phyloP scores from a whole-genome alignment of 331 rosid species.

The Telfairia occidentalis region DNA sequence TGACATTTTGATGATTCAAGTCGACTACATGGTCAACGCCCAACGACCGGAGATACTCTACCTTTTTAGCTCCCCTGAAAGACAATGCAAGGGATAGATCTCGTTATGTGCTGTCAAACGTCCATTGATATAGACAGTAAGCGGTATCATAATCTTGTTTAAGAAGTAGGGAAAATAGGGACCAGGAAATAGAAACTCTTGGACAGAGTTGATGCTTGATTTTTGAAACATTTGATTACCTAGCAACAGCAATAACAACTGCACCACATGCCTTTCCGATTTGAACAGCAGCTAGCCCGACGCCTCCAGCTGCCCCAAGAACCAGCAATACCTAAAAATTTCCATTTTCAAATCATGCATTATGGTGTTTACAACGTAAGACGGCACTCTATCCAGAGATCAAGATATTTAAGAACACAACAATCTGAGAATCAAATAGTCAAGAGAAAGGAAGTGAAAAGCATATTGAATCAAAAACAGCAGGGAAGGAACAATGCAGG shows the following conservation, averaged over 20 bases:
- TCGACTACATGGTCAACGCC: constrained; percentile 92
- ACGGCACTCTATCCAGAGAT: neutral
- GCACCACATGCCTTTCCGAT: constrained; percentile 82
- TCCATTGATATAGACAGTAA: neutral
- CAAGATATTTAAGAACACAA: neutral
- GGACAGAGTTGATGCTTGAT: neutral
- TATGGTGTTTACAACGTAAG: neutral
- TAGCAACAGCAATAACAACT: constrained; percentile 79
- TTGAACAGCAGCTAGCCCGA: constrained; percentile 87
- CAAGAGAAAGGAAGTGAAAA: neutral
- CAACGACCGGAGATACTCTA: constrained; percentile 52
- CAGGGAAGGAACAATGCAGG: neutral
- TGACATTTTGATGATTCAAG: constrained; percentile 42
- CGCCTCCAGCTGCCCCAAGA: constrained; percentile 96
- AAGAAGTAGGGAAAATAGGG: neutral
- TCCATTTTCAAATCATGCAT: neutral
- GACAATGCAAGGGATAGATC: neutral
- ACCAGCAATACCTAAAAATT: constrained; percentile 63
- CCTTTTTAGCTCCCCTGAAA: constrained; percentile 74
- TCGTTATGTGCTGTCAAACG: neutral
- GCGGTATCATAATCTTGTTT: neutral
- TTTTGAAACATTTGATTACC: constrained; percentile 30
- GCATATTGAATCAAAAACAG: neutral
- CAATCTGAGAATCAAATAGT: neutral
- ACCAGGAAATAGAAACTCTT: neutral